Evolutionary conservation across 2,329 filamentous ascomycete species (phyloP).

Genomic region (Phyllosticta citriasiana): DNA sequence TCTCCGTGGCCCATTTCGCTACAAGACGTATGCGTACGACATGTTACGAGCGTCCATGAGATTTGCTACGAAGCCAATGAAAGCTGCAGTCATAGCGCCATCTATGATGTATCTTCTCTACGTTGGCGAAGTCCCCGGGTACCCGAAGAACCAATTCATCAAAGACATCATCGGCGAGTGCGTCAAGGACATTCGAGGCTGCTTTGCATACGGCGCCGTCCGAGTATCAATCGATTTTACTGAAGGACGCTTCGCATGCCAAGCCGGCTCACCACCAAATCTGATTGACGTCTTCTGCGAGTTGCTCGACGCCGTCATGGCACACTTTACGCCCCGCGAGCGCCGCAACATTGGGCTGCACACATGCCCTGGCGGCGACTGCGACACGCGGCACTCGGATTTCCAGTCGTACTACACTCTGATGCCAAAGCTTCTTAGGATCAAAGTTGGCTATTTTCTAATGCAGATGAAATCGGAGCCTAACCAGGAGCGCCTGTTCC

Average conservation of each 20-base stretch:
- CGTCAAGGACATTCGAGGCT: conserved; percentile 8
- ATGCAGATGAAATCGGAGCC: conserved; percentile 9
- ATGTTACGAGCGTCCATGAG: not conserved
- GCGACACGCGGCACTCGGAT: conserved; percentile 6
- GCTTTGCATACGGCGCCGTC: conserved; percentile 7
- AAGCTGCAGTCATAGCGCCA: conserved; percentile 6
- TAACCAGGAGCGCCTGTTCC: conserved; percentile 1
- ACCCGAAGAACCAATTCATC: conserved; percentile 6
- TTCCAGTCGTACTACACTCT: conserved; percentile 8
- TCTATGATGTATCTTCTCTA: conserved; percentile 10
- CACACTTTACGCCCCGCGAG: conserved; percentile 6
- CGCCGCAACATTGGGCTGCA: conserved; percentile 6
- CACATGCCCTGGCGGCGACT: conserved; percentile 7
- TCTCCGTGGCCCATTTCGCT: conserved; percentile 6
- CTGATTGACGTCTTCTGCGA: conserved; percentile 6
- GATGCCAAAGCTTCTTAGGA: conserved; percentile 5
- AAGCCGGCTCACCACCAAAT: conserved; percentile 5
- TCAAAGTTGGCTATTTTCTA: conserved; percentile 6
- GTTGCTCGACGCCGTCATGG: conserved; percentile 6
- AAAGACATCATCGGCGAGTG: conserved; percentile 8
- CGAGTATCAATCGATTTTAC: conserved; percentile 9
- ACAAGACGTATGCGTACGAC: conserved; percentile 6
- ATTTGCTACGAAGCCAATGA: conserved; percentile 3
- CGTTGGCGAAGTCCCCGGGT: conserved; percentile 8
- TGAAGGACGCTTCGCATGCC: conserved; percentile 7